Evolutionary conservation across 2,329 filamentous ascomycete genomes (phyloP), one percentile per base, ranked within the genome.

Genomic region (Aplosporella prunicola): DNA sequence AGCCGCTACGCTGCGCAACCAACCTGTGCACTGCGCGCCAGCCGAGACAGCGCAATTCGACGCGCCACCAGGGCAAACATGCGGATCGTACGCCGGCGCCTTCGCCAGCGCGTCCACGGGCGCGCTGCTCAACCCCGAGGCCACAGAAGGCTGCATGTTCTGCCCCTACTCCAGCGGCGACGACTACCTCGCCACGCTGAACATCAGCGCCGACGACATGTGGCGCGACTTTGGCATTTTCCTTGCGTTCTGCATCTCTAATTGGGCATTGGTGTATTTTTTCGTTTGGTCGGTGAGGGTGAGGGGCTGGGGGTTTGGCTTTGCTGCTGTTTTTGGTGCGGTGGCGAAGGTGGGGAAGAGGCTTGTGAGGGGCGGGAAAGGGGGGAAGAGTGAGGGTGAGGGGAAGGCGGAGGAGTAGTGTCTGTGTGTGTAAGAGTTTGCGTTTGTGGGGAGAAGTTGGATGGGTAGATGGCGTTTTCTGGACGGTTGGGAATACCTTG

Each of bases 141-240:
- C 72, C 1, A 77, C 64, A 0, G 47, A 55, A 0, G 66, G 69
- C 20, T 89, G 83, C 62, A 68, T 74, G 50, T 86, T 84, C 58
- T 88, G 83, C 49, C 75, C 72, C 0, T 87, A 78, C 53, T 61
- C 56, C 1, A 64, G 62, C n/a, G 82, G 80, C 1, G 67, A 72
- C 25, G 69, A 86, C 49, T 89, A 83, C 50, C 67, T 87, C 48
- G 45, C 62, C 3, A 74, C 71, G 0, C 48, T 78, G 22, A 76
- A 77, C 46, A 67, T 77, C 36, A 51, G 63, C 4, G 57, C 63
- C 0, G 56, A 51, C 14, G 69, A 87, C 37, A 84, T 84, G 60
- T 87, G 82, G 82, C 62, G 73, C 28, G 67, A 79, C 54, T 81
- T 85, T 47, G 82, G 79, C 6, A 78, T 86, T 43, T 83, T 86